Conservation (phyloP, 225 moss, liverwort and hornwort genomes). For the Asterella californica region DNA sequence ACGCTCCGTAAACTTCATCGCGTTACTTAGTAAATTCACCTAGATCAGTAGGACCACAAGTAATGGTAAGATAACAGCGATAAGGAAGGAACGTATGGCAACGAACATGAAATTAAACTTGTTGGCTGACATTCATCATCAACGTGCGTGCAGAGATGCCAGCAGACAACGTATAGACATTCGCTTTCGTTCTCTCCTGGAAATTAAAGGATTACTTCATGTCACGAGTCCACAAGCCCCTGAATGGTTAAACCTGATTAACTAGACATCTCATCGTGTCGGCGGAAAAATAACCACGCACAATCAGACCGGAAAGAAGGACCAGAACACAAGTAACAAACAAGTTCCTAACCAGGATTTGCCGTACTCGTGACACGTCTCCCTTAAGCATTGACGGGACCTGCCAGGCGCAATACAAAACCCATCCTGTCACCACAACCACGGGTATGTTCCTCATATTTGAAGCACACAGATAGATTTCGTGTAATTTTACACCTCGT, state of each 20-base stretch:
- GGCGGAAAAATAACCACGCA: neutral
- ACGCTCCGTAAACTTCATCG: slow-evolving; percentile 34
- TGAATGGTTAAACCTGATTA: neutral
- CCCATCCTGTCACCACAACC: neutral
- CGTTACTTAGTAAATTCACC: slow-evolving; percentile 43
- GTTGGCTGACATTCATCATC: neutral
- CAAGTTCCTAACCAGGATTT: slow-evolving; percentile 25
- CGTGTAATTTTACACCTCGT: too few species aligned
- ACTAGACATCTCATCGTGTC: neutral
- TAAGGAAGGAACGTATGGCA: neutral
- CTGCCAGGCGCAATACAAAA: neutral
- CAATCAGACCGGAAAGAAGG: neutral
- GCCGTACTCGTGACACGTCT: slow-evolving; percentile 34
- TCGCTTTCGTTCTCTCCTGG: neutral
- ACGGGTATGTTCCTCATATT: neutral
- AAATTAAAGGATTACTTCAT: neutral
- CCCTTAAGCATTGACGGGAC: slow-evolving; percentile 31
- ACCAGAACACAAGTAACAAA: neutral
- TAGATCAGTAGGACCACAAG: neutral
- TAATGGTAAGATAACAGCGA: neutral
- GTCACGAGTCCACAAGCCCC: neutral
- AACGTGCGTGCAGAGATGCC: neutral
- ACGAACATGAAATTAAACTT: neutral
- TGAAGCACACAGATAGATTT: neutral
- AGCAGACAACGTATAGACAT: neutral